Evolutionary conservation across 2,329 filamentous ascomycete genomes (phyloP), one percentile per base, ranked within the genome.

Genomic region (Monosporascus ibericus): DNA sequence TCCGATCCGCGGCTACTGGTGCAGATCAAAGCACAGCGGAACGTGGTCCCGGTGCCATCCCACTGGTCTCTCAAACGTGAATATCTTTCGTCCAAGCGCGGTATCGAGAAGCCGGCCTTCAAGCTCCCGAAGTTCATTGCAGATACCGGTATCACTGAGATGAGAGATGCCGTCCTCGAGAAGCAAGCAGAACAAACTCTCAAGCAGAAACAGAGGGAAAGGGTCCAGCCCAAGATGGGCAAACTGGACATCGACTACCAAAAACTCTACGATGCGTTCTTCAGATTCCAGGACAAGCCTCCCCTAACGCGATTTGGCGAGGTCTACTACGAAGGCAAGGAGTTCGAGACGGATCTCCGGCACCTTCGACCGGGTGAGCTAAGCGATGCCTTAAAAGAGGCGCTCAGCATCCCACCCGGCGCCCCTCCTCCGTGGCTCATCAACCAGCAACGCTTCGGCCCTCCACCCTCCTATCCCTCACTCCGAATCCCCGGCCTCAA

Each of bases 261-360:
- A 67, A 96, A 94, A 70, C 84, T 97, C 51, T 97, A 97, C 73
- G 94, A 97, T 68, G 94, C 94, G 4, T 99, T 99, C 76, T 99
- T 99, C 77, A 84, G 91, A 54, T 95, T 96, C 68, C 94, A 99
- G 73, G 95, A 90, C 40, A 99, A 99, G 72, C 94, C 94, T 0
- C 86, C 91, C 61, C 75, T 99, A 57, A 97, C 94, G 34, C 83
- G 92, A 44, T 99, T 96, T 63, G 94, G 94, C 40, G 94, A 99
- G 70, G 92, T 99, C n/a, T 99, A 99, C 71, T 97, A 97, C 69
- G 94, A 99, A 72, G 94, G 94, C 67, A 99, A 99, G 70, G 94
- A 99, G 68, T 94, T 90, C 66, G 94, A 99, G 72, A 96, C 94
- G 1, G 95, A 97, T 68, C 81, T 95, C 58, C 86, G 89, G 62